Conservation (phyloP, 2,329 filamentous ascomycete genomes). For the Neofusicoccum laricinum region DNA sequence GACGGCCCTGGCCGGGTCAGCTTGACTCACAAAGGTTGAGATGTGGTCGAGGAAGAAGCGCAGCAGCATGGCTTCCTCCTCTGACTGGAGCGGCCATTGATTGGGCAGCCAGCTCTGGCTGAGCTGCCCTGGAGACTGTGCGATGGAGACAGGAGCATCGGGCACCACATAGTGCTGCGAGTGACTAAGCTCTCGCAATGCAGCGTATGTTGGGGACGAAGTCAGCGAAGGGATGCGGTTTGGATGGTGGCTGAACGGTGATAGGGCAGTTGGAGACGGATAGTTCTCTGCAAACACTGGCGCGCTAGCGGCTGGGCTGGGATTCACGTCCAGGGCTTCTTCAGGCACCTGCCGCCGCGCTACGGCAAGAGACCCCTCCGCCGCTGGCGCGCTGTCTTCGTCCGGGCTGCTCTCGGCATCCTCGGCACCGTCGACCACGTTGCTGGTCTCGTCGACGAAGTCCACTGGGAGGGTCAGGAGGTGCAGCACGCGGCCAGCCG, state of each 20-base stretch:
- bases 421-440: slow-evolving; percentile 32
- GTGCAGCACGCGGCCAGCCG: background rate
- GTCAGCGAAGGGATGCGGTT: slow-evolving; percentile 17
- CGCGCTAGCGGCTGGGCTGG: background rate
- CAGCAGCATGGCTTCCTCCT: slow-evolving; percentile 36
- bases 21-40: slow-evolving; percentile 31
- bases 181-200: slow-evolving; percentile 21
- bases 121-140: slow-evolving; percentile 14
- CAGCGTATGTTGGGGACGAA: slow-evolving; percentile 16
- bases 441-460: slow-evolving; percentile 35
- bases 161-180: background rate
- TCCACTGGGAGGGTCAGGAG: slow-evolving; percentile 29
- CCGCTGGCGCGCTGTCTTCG: background rate
- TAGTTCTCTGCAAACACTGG: background rate
- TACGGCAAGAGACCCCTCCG: background rate
- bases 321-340: background rate
- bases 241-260: slow-evolving; percentile 20
- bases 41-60: slow-evolving; percentile 37
- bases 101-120: slow-evolving; percentile 31
- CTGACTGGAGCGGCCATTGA: slow-evolving; percentile 35
- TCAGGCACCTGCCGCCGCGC: background rate
- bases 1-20: background rate
- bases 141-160: background rate
- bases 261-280: background rate
- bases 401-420: slow-evolving; percentile 21